phyloP scores from a whole-genome alignment of 768 basidiomycete genomes.

The Mycena crocata region DNA sequence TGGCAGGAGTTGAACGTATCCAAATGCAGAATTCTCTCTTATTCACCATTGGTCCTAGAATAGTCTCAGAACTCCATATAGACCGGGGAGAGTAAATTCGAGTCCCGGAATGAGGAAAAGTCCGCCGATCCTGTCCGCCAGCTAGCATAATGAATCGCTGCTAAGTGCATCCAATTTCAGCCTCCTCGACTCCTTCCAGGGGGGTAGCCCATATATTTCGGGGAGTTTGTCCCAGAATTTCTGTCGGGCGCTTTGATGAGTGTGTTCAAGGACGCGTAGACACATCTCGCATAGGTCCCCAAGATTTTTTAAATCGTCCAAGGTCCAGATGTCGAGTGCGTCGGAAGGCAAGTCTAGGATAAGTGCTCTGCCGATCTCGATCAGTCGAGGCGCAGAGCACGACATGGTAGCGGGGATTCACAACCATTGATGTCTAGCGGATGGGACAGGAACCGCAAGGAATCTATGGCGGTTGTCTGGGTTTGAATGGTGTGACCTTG shows the following conservation, averaged over 20 bases:
- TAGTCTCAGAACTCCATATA: no score
- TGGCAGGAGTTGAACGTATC: no score
- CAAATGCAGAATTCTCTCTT: no score
- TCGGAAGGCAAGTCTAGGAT: not conserved
- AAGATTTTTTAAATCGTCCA: not conserved
- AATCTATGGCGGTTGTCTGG: not conserved
- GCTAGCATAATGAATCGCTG: conserved; percentile 45
- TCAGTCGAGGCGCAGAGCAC: not conserved
- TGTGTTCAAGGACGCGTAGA: not conserved
- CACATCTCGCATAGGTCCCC: not conserved
- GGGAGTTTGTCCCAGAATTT: conserved; percentile 19
- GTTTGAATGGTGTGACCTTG: not conserved
- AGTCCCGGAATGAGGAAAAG: no score
- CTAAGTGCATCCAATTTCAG: conserved; percentile 91
- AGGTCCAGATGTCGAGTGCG: conserved; percentile 3
- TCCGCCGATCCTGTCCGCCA: no score
- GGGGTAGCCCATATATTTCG: conserved; percentile 9
- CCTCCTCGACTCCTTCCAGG: conserved; percentile 65
- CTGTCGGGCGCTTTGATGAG: not conserved
- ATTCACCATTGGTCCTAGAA: no score
- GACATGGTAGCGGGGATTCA: not conserved
- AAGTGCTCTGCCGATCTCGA: not conserved
- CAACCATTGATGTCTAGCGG: conserved; percentile 12
- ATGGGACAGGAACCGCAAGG: conserved; percentile 8
- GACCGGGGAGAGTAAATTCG: no score